phyloP scores from a whole-genome alignment of 2,329 filamentous ascomycete species.

The Lachnellula hyalina region DNA sequence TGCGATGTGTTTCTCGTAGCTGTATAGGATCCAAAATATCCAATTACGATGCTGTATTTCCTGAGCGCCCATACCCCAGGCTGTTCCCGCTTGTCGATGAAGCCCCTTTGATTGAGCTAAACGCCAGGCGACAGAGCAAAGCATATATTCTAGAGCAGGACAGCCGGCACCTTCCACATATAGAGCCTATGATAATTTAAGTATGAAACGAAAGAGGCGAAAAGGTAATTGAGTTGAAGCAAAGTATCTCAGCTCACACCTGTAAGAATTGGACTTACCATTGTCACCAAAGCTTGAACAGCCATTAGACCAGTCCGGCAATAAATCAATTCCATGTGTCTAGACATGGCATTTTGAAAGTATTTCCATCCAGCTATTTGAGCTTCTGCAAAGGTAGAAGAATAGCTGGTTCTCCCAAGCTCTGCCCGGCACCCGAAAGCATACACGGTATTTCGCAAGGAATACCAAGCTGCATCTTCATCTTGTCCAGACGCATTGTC shows the following conservation, averaged over 20 bases:
- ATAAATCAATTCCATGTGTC: neutral
- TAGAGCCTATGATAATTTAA: neutral
- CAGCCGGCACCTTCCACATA: neutral
- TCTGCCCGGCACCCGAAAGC: neutral
- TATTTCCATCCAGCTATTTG: neutral
- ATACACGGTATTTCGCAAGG: neutral
- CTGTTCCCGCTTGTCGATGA: neutral
- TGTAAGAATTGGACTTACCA: neutral
- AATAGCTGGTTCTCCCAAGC: neutral
- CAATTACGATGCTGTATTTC: slow-evolving; percentile 13
- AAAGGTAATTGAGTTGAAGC: neutral
- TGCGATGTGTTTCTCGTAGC: slow-evolving; percentile 18
- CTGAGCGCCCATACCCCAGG: neutral
- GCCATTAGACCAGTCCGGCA: neutral
- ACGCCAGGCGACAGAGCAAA: neutral
- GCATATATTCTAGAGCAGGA: neutral
- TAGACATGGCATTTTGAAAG: neutral
- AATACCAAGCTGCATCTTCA: neutral
- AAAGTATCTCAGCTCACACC: too few relatives aligned
- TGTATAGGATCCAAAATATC: slow-evolving; percentile 19
- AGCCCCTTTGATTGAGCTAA: neutral
- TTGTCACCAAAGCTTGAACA: neutral
- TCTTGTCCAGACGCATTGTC: neutral
- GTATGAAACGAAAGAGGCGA: neutral
- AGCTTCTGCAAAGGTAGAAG: neutral